Conservation (phyloP, 352 stramenopile genomes). For the Pythium dissimile region DNA sequence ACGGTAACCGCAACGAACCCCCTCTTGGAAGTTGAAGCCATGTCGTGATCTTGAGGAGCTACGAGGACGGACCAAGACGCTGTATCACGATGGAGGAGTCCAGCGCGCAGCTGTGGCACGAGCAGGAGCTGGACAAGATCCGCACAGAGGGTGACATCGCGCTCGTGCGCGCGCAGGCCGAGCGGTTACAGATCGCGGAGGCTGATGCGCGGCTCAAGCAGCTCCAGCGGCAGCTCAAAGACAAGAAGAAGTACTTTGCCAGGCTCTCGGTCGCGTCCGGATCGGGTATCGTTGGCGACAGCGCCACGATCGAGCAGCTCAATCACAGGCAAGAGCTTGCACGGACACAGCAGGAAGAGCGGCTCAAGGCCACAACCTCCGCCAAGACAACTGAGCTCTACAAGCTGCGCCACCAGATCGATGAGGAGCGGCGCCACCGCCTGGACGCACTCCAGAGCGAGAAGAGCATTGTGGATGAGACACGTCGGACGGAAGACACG, state of each 20-base stretch:
- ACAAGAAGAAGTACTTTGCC: slow-evolving; percentile 77
- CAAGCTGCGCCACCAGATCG: slow-evolving; percentile 40
- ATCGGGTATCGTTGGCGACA: slow-evolving; percentile 11
- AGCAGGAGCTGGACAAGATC: slow-evolving; percentile 89
- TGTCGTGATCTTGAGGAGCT: neutral
- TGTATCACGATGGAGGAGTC: slow-evolving; percentile 11
- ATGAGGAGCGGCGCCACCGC: slow-evolving; percentile 36
- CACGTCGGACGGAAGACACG: slow-evolving; percentile 28
- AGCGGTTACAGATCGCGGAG: slow-evolving; percentile 84
- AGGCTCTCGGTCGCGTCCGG: slow-evolving; percentile 6
- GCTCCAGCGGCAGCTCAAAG: slow-evolving; percentile 80
- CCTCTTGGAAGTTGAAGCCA: slow-evolving; percentile 4
- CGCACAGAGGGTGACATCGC: slow-evolving; percentile 60
- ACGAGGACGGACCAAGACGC: no score
- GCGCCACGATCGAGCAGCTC: slow-evolving; percentile 23
- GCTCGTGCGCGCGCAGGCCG: slow-evolving; percentile 73
- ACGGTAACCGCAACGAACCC: no score
- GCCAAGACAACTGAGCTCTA: slow-evolving; percentile 55
- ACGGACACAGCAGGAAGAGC: slow-evolving; percentile 76
- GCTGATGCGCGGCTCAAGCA: slow-evolving; percentile 86
- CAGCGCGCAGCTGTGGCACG: slow-evolving; percentile 28
- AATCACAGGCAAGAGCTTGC: slow-evolving; percentile 39
- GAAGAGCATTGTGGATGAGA: slow-evolving; percentile 40
- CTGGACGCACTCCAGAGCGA: slow-evolving; percentile 42
- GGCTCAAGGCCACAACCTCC: slow-evolving; percentile 41